These are phyloP conservation scores for Houttuynia cordata DNA, from an alignment of 164 flowering plant species.

Conservation along the genomic window DNA sequence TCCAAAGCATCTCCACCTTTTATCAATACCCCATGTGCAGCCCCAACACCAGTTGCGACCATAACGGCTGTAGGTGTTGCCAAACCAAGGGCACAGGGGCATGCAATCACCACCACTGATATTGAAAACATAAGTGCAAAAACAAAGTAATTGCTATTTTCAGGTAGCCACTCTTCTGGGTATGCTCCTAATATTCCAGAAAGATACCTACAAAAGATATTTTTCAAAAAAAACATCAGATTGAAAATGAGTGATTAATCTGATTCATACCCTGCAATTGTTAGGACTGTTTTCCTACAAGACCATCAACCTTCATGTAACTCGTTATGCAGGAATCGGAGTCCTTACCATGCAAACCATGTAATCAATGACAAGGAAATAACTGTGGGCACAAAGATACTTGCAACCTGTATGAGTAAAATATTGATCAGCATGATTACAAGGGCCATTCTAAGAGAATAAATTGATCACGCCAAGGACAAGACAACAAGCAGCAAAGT, in stretches of 20 bases:
- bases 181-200: constrained; percentile 59
- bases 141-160: constrained; percentile 78
- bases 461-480: too few species aligned
- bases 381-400: constrained; percentile 92
- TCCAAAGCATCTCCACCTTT: constrained; percentile 99
- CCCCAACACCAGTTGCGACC: constrained; percentile 99
- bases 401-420: constrained; percentile 57
- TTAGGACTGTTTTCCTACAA: too few species aligned
- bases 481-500: too few species aligned
- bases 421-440: not conserved
- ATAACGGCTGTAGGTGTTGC: constrained; percentile 99
- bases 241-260: not conserved
- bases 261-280: too few species aligned
- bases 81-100: constrained; percentile 99
- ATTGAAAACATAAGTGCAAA: constrained; percentile 96
- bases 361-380: constrained; percentile 61
- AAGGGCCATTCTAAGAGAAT: too few species aligned
- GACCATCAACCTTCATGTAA: too few species aligned
- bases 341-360: constrained; percentile 76
- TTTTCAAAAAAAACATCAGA: not conserved
- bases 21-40: constrained; percentile 84
- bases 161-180: constrained; percentile 79
- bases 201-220: constrained; percentile 53
- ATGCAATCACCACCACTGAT: constrained; percentile 97
- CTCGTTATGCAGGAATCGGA: not conserved